Base-by-base conservation (phyloP, 768 basidiomycete genomes). In the Leucosporidium creatinivorum region DNA sequence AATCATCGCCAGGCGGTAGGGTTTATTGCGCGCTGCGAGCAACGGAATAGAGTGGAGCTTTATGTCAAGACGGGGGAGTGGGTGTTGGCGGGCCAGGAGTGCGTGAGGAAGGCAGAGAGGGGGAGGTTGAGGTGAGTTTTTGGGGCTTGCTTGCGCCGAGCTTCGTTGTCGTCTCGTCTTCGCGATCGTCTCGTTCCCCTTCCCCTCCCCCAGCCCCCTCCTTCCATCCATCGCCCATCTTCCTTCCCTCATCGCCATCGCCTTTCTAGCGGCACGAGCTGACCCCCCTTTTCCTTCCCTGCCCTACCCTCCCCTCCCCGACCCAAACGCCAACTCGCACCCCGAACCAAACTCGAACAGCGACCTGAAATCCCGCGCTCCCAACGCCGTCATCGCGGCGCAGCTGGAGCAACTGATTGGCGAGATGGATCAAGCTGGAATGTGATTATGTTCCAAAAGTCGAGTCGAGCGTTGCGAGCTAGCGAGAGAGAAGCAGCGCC, bases 21-120 rank as follows among this genome's bases (percentile, higher is more conserved):
- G 6, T 98, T 88, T 75, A 89, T 98, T 26, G 78, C 86, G 3
- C 85, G 86, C 33, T 98, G 94, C 74, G 96, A 98, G 76, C 82
- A 86, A 1, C 86, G 85, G 30, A 86, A 85, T 72, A 83, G 92
- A 28, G 85, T 88, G 5, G 93, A 97, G 66, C 79, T 99, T 51
- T 99, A 91, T 74, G 87, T 93, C 28, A 82, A 86, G 69, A 96
- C 92, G 74, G 88, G 88, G 4, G 94, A 73, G 52, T 75, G 73
- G 74, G 66, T 61, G 13, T 28, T 61, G 59, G 74, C 67, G 1
- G 75, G 70, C 21, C 68, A 72, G 56, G 74, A 75, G 56, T 94
- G 91, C 78, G 94, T 91, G 78, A 91, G 93, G 60, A 81, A 89
- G 31, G 86, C 86, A 1, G 92, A 99, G 77, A 89, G 87, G 77